phyloP scores from a whole-genome alignment of 768 basidiomycete genomes.

The Leccinum sublutescens region DNA sequence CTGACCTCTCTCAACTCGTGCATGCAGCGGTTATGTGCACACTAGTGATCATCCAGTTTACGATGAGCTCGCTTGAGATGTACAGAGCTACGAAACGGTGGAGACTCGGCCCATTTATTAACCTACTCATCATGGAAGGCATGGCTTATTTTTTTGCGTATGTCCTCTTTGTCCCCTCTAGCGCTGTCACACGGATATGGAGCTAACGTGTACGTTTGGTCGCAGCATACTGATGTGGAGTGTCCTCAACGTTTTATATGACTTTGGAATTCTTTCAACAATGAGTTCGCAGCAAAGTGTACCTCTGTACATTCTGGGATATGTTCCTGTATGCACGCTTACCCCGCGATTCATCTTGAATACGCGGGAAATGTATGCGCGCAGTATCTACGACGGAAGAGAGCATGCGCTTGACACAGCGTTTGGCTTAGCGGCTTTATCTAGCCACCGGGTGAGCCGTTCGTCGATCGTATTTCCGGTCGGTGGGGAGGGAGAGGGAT shows the following conservation, averaged over 20 bases:
- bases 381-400: no score
- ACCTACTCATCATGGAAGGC: not conserved
- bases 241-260: not conserved
- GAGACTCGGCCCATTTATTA: not conserved
- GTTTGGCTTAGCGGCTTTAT: no score
- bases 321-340: no score
- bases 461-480: no score
- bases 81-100: not conserved
- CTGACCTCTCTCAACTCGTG: not conserved
- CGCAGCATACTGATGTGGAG: not conserved
- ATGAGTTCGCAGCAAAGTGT: no score
- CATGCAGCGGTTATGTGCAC: not conserved
- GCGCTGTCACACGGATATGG: not conserved
- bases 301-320: no score
- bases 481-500: no score
- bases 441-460: no score
- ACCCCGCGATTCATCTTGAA: no score
- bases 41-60: not conserved
- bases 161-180: not conserved
- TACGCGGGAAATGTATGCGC: no score
- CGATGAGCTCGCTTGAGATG: not conserved
- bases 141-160: not conserved
- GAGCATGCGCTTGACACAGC: no score
- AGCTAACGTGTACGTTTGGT: not conserved
- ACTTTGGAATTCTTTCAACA: no score